Base-by-base conservation (phyloP, 2,329 filamentous ascomycete genomes). In the Calcarisporium arbuscula region DNA sequence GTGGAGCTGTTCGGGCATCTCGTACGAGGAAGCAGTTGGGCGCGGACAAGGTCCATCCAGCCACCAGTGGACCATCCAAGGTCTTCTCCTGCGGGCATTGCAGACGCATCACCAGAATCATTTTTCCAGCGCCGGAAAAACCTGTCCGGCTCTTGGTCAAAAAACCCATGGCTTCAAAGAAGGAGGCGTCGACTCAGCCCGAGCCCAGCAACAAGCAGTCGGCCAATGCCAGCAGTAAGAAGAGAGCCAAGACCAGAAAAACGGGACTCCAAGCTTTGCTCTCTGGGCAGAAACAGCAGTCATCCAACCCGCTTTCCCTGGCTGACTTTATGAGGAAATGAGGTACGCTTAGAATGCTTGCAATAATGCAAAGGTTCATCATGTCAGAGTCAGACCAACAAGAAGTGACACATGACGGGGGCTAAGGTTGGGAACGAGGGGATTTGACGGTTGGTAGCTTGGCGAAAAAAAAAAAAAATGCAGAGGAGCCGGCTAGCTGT, bases 221-320 rank as follows among this genome's bases (percentile, higher is more conserved):
- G 3, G 60, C 68, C 21, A 78, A 74, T 50, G 68, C 73, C 7
- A 75, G 60, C 57, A 80, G 74, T 59, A 80, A 77, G 58, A 81
- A 80, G 59, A 67, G 77, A 32, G 74, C 78, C 20, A 82, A 78
- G 58, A 72, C 63, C 41, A 66, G 77, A 40, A 84, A 82, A 55
- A 72, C 75, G 21, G 77, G 76, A 2, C 61, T 85, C n/a, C 74
- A 81, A 51, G 77, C 78, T 32, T 53, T 84, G 26, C 61, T 84
- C n/a, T 67, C 60, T 5, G 53, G 68, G 30, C 72, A 75, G 43
- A 64, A 63, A 48, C 64, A 65, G 33, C 65, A 62, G 47, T 48
- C 60, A 5, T 48, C 62, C 10, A 61, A 50, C 26, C 39, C 62
- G 48, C 53, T 78, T 19, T 75, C 68, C 41, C 63, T 79, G n/a